These are phyloP conservation scores for Lodderomyces orthopsilosis DNA, from an alignment of 1,139 yeast genomes.

Conservation along the genomic window DNA sequence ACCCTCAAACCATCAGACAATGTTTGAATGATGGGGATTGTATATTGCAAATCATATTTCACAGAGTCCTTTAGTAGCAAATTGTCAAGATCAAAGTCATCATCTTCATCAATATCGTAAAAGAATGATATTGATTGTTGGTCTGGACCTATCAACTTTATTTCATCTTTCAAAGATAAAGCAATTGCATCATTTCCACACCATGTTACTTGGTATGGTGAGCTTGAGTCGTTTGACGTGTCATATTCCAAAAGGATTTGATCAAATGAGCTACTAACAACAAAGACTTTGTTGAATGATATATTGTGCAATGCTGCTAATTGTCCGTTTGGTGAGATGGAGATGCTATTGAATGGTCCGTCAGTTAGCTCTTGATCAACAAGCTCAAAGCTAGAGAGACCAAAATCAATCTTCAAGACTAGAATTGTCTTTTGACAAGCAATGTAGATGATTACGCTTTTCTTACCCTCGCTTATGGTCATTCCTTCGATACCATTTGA, in stretches of 20 bases:
- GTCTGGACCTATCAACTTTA: constrained; percentile 70
- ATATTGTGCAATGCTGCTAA: constrained; percentile 56
- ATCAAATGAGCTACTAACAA: constrained; percentile 51
- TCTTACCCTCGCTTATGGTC: constrained; percentile 3
- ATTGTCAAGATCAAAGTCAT: constrained; percentile 27
- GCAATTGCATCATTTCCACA: constrained; percentile 84
- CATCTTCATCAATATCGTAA: constrained; percentile 39
- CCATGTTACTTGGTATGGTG: constrained; percentile 61
- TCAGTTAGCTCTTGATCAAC: constrained; percentile 43
- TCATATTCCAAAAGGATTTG: constrained; percentile 54
- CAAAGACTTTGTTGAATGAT: constrained; percentile 44
- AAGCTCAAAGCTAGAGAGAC: constrained; percentile 22
- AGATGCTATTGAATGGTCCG: constrained; percentile 56
- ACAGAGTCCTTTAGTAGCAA: constrained; percentile 15
- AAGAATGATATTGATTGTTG: constrained; percentile 54
- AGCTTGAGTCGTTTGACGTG: constrained; percentile 32
- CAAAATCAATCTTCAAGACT: constrained; percentile 26
- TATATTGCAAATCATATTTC: constrained; percentile 25
- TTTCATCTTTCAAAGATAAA: constrained; percentile 56
- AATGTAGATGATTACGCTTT: constrained; percentile 20
- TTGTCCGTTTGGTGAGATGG: constrained; percentile 60
- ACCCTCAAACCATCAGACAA: constrained; percentile 75
- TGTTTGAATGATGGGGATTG: constrained; percentile 40
- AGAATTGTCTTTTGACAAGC: constrained; percentile 31
- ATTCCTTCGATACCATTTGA: constrained; percentile 13